Percentiles rank a stretch among this genome's conserved stretches.
phyloP scores from a whole-genome alignment of 108 stramenopile species.

The Discostella stelligeroides region DNA sequence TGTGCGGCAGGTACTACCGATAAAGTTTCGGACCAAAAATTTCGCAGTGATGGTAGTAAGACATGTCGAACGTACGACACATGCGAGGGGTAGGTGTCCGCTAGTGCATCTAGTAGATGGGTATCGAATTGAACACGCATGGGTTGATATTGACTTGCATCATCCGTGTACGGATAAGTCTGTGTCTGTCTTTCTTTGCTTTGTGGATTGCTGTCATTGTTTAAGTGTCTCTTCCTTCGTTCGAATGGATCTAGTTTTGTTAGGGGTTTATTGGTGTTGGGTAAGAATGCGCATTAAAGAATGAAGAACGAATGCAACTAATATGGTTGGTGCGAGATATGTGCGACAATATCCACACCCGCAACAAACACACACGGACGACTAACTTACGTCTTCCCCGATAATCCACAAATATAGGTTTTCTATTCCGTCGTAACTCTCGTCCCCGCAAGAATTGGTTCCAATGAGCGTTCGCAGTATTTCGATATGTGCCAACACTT shows the following conservation, averaged over 20 bases:
- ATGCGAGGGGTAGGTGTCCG: conserved; percentile 21
- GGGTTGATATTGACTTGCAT: conserved; percentile 16
- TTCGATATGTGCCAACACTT: too few relatives aligned
- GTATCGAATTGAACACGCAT: conserved; percentile 50
- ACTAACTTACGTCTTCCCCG: conserved; percentile 26
- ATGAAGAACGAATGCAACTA: background rate
- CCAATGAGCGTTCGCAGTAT: background rate
- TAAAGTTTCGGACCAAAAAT: conserved; percentile 39
- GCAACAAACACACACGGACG: background rate
- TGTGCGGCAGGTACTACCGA: conserved; percentile 26
- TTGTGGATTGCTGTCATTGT: background rate
- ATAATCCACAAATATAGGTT: conserved; percentile 21
- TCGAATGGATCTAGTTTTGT: conserved; percentile 3
- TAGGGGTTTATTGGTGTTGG: too few relatives aligned
- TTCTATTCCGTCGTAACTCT: conserved; percentile 13
- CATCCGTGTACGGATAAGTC: conserved; percentile 5
- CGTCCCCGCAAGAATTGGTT: conserved; percentile 1
- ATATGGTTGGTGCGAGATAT: background rate
- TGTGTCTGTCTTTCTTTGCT: background rate
- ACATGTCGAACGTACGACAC: conserved; percentile 42
- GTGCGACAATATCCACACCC: background rate
- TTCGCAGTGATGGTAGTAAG: conserved; percentile 32
- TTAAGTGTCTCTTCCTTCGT: background rate
- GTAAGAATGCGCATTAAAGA: too few relatives aligned
- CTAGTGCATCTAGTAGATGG: conserved; percentile 34